phyloP scores from a whole-genome alignment of 257 asterid species.

The Rhazya stricta region DNA sequence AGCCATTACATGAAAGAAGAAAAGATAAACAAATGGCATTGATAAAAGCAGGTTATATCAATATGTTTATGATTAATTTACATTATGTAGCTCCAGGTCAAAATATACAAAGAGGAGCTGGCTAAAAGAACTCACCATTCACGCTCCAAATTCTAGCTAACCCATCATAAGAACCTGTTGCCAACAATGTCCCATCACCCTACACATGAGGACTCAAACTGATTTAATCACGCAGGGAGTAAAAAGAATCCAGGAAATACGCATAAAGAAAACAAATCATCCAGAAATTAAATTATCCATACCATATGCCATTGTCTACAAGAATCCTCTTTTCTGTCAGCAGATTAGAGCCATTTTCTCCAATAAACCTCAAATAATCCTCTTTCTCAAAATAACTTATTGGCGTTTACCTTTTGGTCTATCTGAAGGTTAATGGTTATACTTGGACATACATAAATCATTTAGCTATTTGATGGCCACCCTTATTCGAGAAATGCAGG shows the following conservation, averaged over 20 bases:
- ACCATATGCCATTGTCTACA: background rate
- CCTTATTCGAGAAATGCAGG: background rate
- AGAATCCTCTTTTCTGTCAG: background rate
- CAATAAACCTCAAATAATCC: background rate
- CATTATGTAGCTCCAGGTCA: background rate
- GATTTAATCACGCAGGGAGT: background rate
- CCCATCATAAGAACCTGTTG: conserved; percentile 33
- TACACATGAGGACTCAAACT: conserved; percentile 4
- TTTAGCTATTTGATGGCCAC: background rate
- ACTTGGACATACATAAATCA: background rate
- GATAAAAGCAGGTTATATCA: background rate
- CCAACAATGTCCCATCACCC: conserved; percentile 31
- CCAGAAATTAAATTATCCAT: background rate
- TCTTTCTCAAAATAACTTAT: background rate
- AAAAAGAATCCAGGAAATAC: background rate
- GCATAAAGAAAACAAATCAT: background rate
- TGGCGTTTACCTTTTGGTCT: background rate
- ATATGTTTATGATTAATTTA: background rate
- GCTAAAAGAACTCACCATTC: conserved; percentile 24
- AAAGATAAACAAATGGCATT: background rate
- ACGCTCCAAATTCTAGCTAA: conserved; percentile 32
- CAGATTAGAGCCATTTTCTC: background rate
- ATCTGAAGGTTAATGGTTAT: background rate
- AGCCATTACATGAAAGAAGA: background rate
- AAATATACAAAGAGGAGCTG: background rate